A percentile compares a stretch with the other conserved stretches of the same genome.
Evolutionary conservation across 352 stramenopile species (phyloP).

Genomic region (Phytophthora meadii): DNA sequence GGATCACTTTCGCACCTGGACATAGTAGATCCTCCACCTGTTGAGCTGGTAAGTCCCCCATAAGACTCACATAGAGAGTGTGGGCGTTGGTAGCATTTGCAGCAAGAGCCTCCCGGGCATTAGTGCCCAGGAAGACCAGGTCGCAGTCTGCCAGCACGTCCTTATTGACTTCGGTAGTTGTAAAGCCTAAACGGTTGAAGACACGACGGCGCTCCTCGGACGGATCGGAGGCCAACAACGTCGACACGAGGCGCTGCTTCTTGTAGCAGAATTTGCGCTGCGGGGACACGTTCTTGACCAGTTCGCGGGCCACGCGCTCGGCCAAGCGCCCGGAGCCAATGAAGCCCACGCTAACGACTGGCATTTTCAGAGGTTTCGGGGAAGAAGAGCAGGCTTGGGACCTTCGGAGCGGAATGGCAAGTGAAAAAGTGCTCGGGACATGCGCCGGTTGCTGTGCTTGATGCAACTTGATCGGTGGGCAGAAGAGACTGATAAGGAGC

Average conservation of each 20-base stretch:
- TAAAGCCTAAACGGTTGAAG: constrained; percentile 71
- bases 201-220: constrained; percentile 62
- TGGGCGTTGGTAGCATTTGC: constrained; percentile 37
- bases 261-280: constrained; percentile 76
- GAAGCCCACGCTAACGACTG: constrained; percentile 74
- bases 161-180: constrained; percentile 61
- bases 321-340: constrained; percentile 73
- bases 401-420: constrained; percentile 15
- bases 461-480: not conserved
- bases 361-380: constrained; percentile 4
- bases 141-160: constrained; percentile 73
- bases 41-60: constrained; percentile 63
- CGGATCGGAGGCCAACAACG: constrained; percentile 69
- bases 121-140: constrained; percentile 74
- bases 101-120: constrained; percentile 52
- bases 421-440: constrained; percentile 4
- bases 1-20: constrained; percentile 73
- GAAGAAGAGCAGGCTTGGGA: constrained; percentile 1
- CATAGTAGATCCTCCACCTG: constrained; percentile 66
- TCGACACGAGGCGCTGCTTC: constrained; percentile 77
- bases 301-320: constrained; percentile 63
- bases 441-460: constrained; percentile 8
- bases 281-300: constrained; percentile 69
- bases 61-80: constrained; percentile 76
- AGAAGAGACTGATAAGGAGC: constrained; percentile 6